Base-by-base conservation (phyloP, 2,329 filamentous ascomycete genomes). In the Pseudogymnoascus sp. region DNA sequence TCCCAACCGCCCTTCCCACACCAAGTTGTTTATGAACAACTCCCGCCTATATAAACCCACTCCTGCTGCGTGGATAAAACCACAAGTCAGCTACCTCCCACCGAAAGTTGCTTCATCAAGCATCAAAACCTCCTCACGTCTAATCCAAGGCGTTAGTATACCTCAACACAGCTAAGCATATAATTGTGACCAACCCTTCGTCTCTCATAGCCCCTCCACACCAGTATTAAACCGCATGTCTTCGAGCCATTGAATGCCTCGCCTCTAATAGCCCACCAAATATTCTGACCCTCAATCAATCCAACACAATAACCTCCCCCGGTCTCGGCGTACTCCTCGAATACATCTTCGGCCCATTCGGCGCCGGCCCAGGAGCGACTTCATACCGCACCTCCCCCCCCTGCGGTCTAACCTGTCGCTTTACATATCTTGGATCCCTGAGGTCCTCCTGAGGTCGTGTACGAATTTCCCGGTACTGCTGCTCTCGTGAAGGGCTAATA, bases 291-390 rank as follows among this genome's bases (percentile, higher is more conserved):
- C 2, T 12, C 8, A 40, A 53, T 61, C 38, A 61, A 31, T 61
- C 37, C 38, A 61, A 11, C 12, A 61, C 60, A 61, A 61, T 61
- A 61, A 61, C 38, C 42, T 61, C 60, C 10, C 42, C 60, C 11
- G 25, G 33, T 3, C 60, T 25, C 11, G 60, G 37, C 37, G 42
- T 40, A 61, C 38, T 42, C 42, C 38, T 53, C 6, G 25, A 44
- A 44, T 37, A 42, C 42, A 42, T 31, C 25, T 38, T 40, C 33
- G 60, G 37, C 3, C 60, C 33, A 25, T 61, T 61, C 11, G 21
- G 60, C 12, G 23, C 16, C 16, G 25, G 23, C 3, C 60, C 37
- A 1, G 37, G 35, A 28, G 18, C 60, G 44, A 31, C 23, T 31
- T 53, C 23, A 53, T 53, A 53, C 23, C 44, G 44, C 23, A 53